phyloP scores from a whole-genome alignment of 2,329 filamentous ascomycete genomes.

The Xylariaceae sp. region DNA sequence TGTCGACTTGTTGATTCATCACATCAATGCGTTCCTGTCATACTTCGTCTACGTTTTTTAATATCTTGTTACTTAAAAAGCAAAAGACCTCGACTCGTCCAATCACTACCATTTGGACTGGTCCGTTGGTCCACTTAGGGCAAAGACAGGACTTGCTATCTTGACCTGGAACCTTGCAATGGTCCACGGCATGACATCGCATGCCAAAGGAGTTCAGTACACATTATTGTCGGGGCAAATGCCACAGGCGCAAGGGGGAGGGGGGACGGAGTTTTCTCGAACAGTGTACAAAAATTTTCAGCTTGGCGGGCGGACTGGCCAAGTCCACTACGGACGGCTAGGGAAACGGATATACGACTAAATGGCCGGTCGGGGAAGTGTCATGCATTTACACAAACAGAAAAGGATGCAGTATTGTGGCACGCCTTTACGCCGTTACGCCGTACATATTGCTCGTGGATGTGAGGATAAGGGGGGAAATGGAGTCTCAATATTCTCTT shows the following conservation, averaged over 20 bases:
- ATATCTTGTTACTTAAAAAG: neutral
- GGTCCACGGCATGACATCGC: conserved; percentile 3
- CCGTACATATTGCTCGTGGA: neutral
- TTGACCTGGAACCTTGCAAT: conserved; percentile 10
- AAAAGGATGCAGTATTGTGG: conserved; percentile 4
- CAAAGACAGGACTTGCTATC: conserved; percentile 5
- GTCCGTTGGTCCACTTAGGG: too few relatives aligned
- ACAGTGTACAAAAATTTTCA: conserved; percentile 12
- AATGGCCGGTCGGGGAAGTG: conserved; percentile 10
- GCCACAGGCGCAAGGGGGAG: conserved; percentile 3
- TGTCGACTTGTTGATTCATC: neutral
- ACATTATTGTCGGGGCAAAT: conserved; percentile 2
- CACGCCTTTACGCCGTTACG: conserved; percentile 1
- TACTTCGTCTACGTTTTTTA: conserved; percentile 3
- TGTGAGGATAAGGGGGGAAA: neutral
- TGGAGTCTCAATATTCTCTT: conserved; percentile 6
- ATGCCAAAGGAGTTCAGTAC: conserved; percentile 1
- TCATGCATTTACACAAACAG: conserved; percentile 17
- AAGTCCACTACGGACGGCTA: conserved; percentile 3
- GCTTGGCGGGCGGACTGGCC: conserved; percentile 5
- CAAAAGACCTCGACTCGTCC: too few relatives aligned
- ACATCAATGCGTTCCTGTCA: neutral
- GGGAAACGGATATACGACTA: conserved; percentile 14
- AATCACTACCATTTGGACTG: too few relatives aligned
- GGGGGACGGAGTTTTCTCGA: conserved; percentile 13